Base-by-base conservation (phyloP, 495 filamentous ascomycete genomes). In the Podospora comata region DNA sequence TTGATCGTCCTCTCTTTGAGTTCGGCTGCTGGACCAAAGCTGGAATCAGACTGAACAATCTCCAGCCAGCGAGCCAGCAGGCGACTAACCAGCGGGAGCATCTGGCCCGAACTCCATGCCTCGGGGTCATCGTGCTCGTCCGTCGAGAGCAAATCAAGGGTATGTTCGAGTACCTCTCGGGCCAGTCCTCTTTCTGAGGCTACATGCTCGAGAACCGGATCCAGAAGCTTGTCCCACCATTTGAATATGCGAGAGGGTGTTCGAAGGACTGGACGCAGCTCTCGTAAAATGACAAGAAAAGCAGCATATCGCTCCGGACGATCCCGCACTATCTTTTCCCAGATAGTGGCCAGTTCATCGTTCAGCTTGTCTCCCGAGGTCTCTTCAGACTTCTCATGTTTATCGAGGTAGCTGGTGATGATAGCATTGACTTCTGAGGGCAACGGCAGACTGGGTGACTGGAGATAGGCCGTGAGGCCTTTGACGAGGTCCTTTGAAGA, bases 141-240 rank as follows among this genome's bases (percentile, higher is more conserved):
- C 6, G 84, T 79, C 48, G 91, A 77, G 32, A 89, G 78, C 48
- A 84, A 79, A 30, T 89, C 80, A 18, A 92, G 57, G 1, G 72
- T 78, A 66, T 85, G 81, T 26, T 81, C 83, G 65, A 84, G 77
- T 9, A 85, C 84, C 74, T 90, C 88, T 30, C 80, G 77, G 57
- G 87, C 84, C 58, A 89, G 77, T 23, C 82, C 83, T 71, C 85
- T 86, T 72, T 88, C 85, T 62, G 83, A 83, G 16, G 82, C 84
- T 32, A 89, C 73, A 63, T 80, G 76, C 64, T 85, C 83, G 60
- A 92, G 75, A 1, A 86, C 84, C 3, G 87, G 87, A 62, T 82
- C 79, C 28, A 90, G 78, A 53, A 90, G 79, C 71, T 84, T 81
- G 15, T 88, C 84, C 85, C 89, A 90, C 90, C 90, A 92, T 71